A percentile compares a stretch with the other conserved stretches of the same genome.
phyloP scores from a whole-genome alignment of 345 rosid species.

The Eucalyptus polybractea region DNA sequence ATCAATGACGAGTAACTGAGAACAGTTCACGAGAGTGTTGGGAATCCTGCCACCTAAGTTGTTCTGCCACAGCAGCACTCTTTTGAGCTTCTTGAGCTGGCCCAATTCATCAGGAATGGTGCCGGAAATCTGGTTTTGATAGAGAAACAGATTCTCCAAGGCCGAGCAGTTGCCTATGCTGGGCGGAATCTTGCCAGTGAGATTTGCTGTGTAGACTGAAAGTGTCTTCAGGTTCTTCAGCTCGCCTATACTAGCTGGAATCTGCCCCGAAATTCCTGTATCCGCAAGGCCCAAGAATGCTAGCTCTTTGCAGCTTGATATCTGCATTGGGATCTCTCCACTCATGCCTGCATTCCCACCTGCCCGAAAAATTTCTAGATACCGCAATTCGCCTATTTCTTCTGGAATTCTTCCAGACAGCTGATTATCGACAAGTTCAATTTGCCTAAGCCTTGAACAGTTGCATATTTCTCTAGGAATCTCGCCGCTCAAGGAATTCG shows the following conservation, averaged over 20 bases:
- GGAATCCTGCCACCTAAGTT: slow-evolving; percentile 40
- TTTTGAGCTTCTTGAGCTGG: slow-evolving; percentile 30
- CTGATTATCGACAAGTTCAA: slow-evolving; percentile 51
- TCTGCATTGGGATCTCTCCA: slow-evolving; percentile 48
- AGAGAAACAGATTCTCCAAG: slow-evolving; percentile 43
- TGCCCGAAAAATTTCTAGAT: slow-evolving; percentile 36
- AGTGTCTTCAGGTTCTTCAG: slow-evolving; percentile 43
- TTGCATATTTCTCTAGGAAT: slow-evolving; percentile 45
- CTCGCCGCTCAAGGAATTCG: slow-evolving; percentile 25
- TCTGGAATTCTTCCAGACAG: slow-evolving; percentile 42
- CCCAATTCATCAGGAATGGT: slow-evolving; percentile 39
- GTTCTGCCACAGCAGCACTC: slow-evolving; percentile 57
- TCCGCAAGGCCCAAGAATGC: slow-evolving; percentile 54
- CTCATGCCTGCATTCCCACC: slow-evolving; percentile 53
- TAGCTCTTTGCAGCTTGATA: slow-evolving; percentile 37
- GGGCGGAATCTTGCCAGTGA: slow-evolving; percentile 41
- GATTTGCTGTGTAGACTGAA: slow-evolving; percentile 50
- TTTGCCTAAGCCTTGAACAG: slow-evolving; percentile 27
- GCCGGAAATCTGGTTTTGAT: slow-evolving; percentile 43
- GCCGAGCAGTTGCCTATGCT: slow-evolving; percentile 45
- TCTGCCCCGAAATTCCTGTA: slow-evolving; percentile 42
- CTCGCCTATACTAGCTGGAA: slow-evolving; percentile 43
- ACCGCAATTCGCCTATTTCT: slow-evolving; percentile 28
- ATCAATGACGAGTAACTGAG: slow-evolving; percentile 33
- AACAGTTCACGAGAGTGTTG: slow-evolving; percentile 25